These are phyloP conservation scores for Boletus subparvulus DNA, from an alignment of 768 basidiomycete species.

Conservation along the genomic window DNA sequence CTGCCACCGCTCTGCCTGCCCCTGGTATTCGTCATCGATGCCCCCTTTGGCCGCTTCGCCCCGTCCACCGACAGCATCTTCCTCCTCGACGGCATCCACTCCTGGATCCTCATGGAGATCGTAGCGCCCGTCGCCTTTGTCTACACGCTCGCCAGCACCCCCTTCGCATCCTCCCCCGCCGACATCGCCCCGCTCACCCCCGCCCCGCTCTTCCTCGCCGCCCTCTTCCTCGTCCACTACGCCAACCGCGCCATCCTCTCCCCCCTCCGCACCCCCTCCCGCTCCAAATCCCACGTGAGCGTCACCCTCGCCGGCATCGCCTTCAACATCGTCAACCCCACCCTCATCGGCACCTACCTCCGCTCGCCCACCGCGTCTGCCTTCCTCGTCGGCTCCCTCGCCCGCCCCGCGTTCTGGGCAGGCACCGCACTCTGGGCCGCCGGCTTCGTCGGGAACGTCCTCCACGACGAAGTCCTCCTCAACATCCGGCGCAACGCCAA, in stretches of 20 bases:
- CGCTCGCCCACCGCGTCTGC: constrained; percentile 52
- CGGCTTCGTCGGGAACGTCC: constrained; percentile 78
- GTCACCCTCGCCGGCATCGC: constrained; percentile 53
- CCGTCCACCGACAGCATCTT: constrained; percentile 45
- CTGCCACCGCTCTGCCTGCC: constrained; percentile 38
- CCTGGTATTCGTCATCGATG: constrained; percentile 54
- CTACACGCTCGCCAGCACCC: constrained; percentile 47
- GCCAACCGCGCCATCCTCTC: constrained; percentile 78
- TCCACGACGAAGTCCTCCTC: constrained; percentile 89
- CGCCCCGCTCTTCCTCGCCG: constrained; percentile 51
- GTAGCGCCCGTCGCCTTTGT: constrained; percentile 58
- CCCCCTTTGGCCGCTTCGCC: constrained; percentile 80
- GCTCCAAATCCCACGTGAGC: constrained; percentile 70
- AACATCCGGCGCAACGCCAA: constrained; percentile 69
- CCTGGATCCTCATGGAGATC: constrained; percentile 83
- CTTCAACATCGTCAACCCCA: constrained; percentile 78
- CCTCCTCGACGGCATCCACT: constrained; percentile 54
- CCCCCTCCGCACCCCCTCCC: constrained; percentile 76
- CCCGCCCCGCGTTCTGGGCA: constrained; percentile 52
- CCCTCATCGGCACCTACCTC: constrained; percentile 67
- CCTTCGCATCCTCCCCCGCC: constrained; percentile 40
- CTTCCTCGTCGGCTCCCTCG: constrained; percentile 38
- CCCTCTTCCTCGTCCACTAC: constrained; percentile 75
- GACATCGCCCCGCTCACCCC: constrained; percentile 32
- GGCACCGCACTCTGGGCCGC: constrained; percentile 66